Evolutionary conservation across 1,284 basidiomycete genomes (phyloP), one percentile per base, ranked within the genome.

Genomic region (Ustilago esculenta): DNA sequence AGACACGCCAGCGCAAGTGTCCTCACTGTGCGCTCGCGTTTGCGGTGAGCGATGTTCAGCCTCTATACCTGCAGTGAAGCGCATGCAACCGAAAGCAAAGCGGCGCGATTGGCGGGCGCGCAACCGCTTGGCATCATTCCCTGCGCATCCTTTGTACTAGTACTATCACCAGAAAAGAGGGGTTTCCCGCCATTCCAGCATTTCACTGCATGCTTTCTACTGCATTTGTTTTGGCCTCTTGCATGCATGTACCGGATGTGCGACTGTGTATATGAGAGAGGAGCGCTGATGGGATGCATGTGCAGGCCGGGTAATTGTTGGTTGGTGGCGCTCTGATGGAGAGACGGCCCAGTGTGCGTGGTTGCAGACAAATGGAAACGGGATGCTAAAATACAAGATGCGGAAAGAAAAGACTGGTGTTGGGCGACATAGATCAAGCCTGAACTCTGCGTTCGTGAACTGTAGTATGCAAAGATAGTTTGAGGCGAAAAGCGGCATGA

Each of bases 1-100:
- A 90, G 44, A 94, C 91, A 24, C 88, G 95, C 63, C 94, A 97
- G 82, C 89, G 95, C 42, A 97, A 97, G 83, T 98, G 95, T 83
- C 95, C 95, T 15, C 90, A 90, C 18, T 98, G 95, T 82, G 90
- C 90, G 67, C 79, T 91, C 33, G 85, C 87, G 1, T 98, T 98
- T 84, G 90, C 90, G 6, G 88, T 89, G 75, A 90, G 89, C 63
- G 94, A 98, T 72, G 91, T 94, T 20, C 89, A 92, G 81, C 86
- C 87, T 44, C 83, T 98, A 48, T 97, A 88, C 82, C 91, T 76
- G 59, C 72, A 72, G 65, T 81, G 42, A 65, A 33, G 35, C 14
- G 27, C 27, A 29, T 12, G 27, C 12, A 29, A 6, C n/a, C n/a
- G n/a, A n/a, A n/a, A n/a, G n/a, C n/a, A n/a, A n/a, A n/a, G n/a